These are phyloP conservation scores for Pichia norvegensis DNA, from an alignment of 1,139 yeast genomes.

Conservation along the genomic window DNA sequence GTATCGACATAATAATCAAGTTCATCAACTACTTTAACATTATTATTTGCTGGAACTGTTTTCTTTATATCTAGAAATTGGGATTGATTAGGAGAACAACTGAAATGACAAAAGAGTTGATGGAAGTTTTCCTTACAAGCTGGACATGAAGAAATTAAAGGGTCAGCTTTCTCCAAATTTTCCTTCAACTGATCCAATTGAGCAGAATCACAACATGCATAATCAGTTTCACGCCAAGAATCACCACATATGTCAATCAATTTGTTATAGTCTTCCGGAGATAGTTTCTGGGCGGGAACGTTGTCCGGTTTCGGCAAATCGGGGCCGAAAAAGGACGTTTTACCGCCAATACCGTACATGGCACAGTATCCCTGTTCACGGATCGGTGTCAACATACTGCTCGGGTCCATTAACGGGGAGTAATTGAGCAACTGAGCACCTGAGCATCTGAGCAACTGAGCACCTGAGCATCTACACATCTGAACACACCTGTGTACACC, in stretches of 20 bases:
- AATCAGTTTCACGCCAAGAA: constrained; percentile 40
- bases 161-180: constrained; percentile 67
- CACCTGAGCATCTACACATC: neutral
- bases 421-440: no score
- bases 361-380: constrained; percentile 40
- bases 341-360: constrained; percentile 63
- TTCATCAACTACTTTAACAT: constrained; percentile 60
- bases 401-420: neutral
- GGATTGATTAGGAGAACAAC: constrained; percentile 84
- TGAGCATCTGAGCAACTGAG: neutral
- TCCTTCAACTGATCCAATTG: constrained; percentile 41
- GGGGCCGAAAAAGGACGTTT: constrained; percentile 68
- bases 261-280: constrained; percentile 35
- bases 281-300: constrained; percentile 31
- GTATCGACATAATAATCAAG: constrained; percentile 54
- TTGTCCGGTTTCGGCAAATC: constrained; percentile 71
- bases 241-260: constrained; percentile 65
- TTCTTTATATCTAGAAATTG: constrained; percentile 60
- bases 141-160: constrained; percentile 84
- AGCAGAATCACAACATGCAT: constrained; percentile 47
- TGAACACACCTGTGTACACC: neutral
- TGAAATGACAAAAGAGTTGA: constrained; percentile 78
- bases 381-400: neutral
- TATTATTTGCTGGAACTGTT: constrained; percentile 44
- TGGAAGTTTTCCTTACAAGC: constrained; percentile 85